A percentile compares a stretch with the other conserved stretches of the same genome.
phyloP scores from a whole-genome alignment of 1,284 basidiomycete genomes.

The Sparassis latifolia region DNA sequence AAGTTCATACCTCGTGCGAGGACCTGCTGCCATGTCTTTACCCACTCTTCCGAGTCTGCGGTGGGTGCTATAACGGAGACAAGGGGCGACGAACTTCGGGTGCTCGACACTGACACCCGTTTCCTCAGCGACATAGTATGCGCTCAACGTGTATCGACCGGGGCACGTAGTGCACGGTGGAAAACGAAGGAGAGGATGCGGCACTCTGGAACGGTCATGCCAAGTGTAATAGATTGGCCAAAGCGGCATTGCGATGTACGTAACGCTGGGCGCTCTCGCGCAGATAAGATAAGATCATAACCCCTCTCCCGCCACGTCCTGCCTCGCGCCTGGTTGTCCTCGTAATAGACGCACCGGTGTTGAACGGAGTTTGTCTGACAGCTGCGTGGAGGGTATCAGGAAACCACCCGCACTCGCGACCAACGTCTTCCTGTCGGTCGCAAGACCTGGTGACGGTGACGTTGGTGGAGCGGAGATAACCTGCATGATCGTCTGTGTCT shows the following conservation, averaged over 20 bases:
- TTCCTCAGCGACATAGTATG: constrained; percentile 23
- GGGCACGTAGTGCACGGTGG: background rate
- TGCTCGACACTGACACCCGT: constrained; percentile 29
- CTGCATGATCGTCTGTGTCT: constrained; percentile 72
- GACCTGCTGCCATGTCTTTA: constrained; percentile 47
- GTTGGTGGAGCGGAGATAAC: constrained; percentile 49
- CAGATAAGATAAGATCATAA: constrained; percentile 10
- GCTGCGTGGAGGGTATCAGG: constrained; percentile 54
- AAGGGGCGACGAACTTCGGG: constrained; percentile 24
- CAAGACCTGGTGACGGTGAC: constrained; percentile 15
- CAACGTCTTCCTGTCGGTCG: constrained; percentile 27
- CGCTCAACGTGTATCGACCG: background rate
- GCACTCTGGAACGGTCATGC: constrained; percentile 5
- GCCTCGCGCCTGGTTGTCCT: background rate
- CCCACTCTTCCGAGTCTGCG: constrained; percentile 50
- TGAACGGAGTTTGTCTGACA: constrained; percentile 45
- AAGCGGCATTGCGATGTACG: constrained; percentile 1
- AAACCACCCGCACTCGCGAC: constrained; percentile 47
- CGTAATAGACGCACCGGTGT: constrained; percentile 17
- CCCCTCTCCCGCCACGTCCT: background rate
- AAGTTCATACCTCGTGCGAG: constrained; percentile 42
- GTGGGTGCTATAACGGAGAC: constrained; percentile 25
- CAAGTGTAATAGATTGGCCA: constrained; percentile 3
- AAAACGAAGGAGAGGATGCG: background rate
- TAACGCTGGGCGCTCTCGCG: constrained; percentile 1